A percentile compares a stretch with the other conserved stretches of the same genome.
Evolutionary conservation across 2,329 filamentous ascomycete genomes (phyloP).

Genomic region (Geosmithia putterillii): DNA sequence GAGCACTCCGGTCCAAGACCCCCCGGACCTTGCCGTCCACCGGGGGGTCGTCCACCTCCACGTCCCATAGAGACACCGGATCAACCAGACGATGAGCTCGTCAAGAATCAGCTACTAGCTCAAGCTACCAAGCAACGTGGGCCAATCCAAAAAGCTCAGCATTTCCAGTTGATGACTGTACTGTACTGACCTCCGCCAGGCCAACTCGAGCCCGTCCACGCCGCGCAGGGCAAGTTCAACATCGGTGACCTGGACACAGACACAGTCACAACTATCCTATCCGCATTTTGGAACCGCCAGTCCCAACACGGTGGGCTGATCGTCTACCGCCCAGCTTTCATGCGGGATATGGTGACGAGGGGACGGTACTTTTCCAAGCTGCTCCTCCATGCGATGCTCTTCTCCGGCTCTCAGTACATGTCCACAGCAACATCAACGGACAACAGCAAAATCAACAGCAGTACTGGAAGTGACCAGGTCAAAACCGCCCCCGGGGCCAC

Average conservation of each 20-base stretch:
- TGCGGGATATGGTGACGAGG: conserved; percentile 36
- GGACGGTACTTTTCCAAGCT: conserved; percentile 45
- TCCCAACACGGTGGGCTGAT: conserved; percentile 20
- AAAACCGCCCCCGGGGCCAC: neutral
- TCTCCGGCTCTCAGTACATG: neutral
- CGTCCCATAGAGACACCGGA: no score
- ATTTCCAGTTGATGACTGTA: neutral
- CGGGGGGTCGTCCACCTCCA: no score
- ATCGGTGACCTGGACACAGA: conserved; percentile 43
- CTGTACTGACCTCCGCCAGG: conserved; percentile 9
- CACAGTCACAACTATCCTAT: conserved; percentile 36
- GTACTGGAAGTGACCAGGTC: neutral
- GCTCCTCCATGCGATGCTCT: conserved; percentile 42
- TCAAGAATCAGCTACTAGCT: neutral
- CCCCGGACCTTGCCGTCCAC: neutral
- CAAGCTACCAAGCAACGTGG: neutral
- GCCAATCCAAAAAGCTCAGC: neutral
- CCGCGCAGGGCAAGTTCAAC: conserved; percentile 31
- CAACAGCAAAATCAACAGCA: no score
- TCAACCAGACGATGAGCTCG: neutral
- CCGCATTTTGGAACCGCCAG: conserved; percentile 40
- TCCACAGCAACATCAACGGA: no score
- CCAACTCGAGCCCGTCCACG: conserved; percentile 36
- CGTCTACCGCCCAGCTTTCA: conserved; percentile 36
- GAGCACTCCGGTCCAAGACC: neutral